Percentiles rank a stretch among this genome's conserved stretches.
Evolutionary conservation across 2,329 filamentous ascomycete genomes (phyloP).

Genomic region (Mariannaea sp.): DNA sequence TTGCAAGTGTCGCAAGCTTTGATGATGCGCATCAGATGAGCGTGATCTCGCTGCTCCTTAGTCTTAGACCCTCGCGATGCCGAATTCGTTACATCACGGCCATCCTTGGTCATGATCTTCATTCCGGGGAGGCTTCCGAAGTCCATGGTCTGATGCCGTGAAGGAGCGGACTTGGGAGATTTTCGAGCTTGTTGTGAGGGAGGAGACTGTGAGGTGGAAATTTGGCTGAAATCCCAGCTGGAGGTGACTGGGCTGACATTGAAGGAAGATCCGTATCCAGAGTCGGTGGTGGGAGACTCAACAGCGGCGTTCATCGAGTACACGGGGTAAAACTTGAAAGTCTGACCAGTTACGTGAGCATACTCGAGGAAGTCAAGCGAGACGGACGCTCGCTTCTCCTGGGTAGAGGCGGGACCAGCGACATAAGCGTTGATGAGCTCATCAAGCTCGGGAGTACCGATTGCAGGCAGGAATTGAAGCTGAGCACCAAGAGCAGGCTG

Average conservation of each 20-base stretch:
- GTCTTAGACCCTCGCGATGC: slow-evolving; percentile 67
- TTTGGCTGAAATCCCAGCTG: slow-evolving; percentile 53
- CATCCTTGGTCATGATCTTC: slow-evolving; percentile 69
- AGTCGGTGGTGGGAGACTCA: slow-evolving; percentile 54
- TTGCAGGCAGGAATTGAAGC: slow-evolving; percentile 68
- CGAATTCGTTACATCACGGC: slow-evolving; percentile 65
- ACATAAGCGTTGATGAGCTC: slow-evolving; percentile 63
- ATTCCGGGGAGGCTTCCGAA: slow-evolving; percentile 64
- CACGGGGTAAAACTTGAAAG: slow-evolving; percentile 65
- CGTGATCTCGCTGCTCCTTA: slow-evolving; percentile 70
- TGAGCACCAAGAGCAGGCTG: slow-evolving; percentile 61
- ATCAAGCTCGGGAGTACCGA: slow-evolving; percentile 66
- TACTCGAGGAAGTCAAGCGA: slow-evolving; percentile 65
- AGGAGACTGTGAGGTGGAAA: slow-evolving; percentile 40
- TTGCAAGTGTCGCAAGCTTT: slow-evolving; percentile 69
- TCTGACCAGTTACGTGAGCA: slow-evolving; percentile 58
- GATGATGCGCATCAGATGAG: slow-evolving; percentile 68
- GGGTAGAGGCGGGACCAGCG: slow-evolving; percentile 55
- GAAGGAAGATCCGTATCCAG: slow-evolving; percentile 53
- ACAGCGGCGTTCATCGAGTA: slow-evolving; percentile 43
- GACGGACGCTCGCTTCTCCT: slow-evolving; percentile 63
- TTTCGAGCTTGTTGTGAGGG: slow-evolving; percentile 36
- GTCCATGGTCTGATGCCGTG: slow-evolving; percentile 46
- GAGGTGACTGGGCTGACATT: slow-evolving; percentile 56
- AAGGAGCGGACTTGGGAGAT: slow-evolving; percentile 35